Evolutionary conservation across 1,284 basidiomycete species (phyloP).

Genomic region (Taiwanofungus camphoratus): DNA sequence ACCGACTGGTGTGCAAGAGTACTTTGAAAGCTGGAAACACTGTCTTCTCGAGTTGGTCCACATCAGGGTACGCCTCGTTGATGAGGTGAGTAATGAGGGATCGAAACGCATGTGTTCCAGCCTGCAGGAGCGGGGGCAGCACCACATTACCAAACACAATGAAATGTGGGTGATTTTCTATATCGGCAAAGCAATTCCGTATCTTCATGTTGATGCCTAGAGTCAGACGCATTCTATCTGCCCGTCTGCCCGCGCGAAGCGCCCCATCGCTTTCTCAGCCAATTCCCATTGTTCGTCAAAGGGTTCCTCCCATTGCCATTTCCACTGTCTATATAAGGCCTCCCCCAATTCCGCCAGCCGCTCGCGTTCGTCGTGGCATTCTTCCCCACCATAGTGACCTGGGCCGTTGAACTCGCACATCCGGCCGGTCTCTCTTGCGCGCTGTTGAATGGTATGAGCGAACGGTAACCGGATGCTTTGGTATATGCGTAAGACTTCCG

Average conservation of each 20-base stretch:
- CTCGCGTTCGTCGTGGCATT: constrained; percentile 1
- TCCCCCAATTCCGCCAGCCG: constrained; percentile 11
- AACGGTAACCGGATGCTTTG: constrained; percentile 28
- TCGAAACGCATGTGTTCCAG: no score
- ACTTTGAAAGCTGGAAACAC: no score
- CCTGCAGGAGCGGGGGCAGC: no score
- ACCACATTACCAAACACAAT: no score
- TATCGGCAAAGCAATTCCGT: no score
- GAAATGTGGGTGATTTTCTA: no score
- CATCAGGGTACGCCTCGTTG: no score
- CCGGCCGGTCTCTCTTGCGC: constrained; percentile 14
- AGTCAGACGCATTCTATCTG: no score
- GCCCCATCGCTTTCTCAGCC: constrained; percentile 10
- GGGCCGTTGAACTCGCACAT: constrained; percentile 24
- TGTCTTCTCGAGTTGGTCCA: no score
- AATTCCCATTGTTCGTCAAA: constrained; percentile 18
- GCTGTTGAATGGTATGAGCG: constrained; percentile 11
- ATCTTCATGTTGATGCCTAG: no score
- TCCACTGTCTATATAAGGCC: constrained; percentile 16
- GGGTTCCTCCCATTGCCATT: constrained; percentile 20
- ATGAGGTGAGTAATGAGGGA: no score
- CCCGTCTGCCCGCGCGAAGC: constrained; percentile 4
- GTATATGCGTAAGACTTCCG: constrained; percentile 25
- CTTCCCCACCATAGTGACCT: constrained; percentile 14
- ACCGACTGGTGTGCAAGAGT: no score